These are phyloP conservation scores for Hyaloperonospora brassicae DNA, from an alignment of 352 stramenopile species.

Conservation along the genomic window DNA sequence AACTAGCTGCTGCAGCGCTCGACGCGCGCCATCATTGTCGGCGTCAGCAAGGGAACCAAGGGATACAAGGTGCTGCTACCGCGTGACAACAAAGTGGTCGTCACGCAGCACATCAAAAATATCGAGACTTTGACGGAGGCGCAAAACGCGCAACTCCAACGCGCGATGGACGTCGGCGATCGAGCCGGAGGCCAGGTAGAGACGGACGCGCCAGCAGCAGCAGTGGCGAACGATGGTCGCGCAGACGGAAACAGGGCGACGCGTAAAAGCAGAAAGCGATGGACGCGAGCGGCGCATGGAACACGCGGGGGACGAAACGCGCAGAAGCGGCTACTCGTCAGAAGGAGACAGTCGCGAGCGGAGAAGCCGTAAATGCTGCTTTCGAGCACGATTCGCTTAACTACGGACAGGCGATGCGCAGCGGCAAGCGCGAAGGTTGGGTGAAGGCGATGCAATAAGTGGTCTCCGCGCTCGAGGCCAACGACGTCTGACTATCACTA, in stretches of 20 bases:
- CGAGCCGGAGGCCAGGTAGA: too few relatives aligned
- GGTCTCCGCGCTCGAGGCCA: background rate
- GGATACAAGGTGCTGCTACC: background rate
- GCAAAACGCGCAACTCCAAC: too few relatives aligned
- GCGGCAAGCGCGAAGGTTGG: background rate
- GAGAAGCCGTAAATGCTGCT: background rate
- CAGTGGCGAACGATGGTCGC: too few relatives aligned
- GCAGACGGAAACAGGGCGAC: too few relatives aligned
- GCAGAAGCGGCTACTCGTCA: background rate
- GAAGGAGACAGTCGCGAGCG: background rate
- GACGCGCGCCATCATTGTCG: too few relatives aligned
- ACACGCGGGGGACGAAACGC: background rate
- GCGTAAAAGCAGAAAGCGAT: too few relatives aligned
- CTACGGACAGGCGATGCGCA: background rate
- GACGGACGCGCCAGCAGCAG: too few relatives aligned
- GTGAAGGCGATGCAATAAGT: background rate
- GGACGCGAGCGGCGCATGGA: background rate
- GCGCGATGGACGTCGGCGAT: too few relatives aligned
- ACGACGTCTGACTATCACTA: background rate
- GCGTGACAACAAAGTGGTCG: background rate
- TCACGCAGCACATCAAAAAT: background rate
- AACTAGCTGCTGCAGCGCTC: background rate
- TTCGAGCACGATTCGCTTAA: background rate
- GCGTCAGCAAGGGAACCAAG: constrained; percentile 1
- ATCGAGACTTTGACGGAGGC: background rate